Conservation (phyloP, 768 basidiomycete species). For the Brasilioporus rufonigricans region DNA sequence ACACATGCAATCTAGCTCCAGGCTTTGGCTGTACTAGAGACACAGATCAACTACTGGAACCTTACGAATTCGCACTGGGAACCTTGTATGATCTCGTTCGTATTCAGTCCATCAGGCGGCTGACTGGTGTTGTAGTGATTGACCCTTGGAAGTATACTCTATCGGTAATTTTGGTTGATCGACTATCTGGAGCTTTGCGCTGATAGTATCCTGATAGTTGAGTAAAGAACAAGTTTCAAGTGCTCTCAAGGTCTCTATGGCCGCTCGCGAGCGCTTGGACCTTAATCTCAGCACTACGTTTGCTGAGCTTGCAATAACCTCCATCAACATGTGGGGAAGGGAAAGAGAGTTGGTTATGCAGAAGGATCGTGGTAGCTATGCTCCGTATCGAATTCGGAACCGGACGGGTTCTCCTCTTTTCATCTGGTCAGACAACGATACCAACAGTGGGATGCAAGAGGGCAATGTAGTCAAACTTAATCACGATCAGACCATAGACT, state of each 20-base stretch:
- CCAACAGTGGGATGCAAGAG: constrained; percentile 45
- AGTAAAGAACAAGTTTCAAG: constrained; percentile 48
- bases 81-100: constrained; percentile 54
- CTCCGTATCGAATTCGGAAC: constrained; percentile 92
- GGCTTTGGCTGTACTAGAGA: constrained; percentile 77
- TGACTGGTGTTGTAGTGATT: constrained; percentile 55
- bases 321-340: constrained; percentile 67
- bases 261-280: constrained; percentile 82
- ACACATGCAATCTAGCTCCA: constrained; percentile 54
- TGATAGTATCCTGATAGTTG: constrained; percentile 41
- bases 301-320: constrained; percentile 77
- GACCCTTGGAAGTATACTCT: constrained; percentile 93
- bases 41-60: constrained; percentile 94
- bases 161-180: constrained; percentile 42
- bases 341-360: constrained; percentile 71
- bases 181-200: background rate
- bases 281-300: constrained; percentile 90
- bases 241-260: constrained; percentile 57
- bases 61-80: constrained; percentile 98
- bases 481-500: constrained; percentile 78
- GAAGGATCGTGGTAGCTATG: constrained; percentile 81
- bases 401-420: constrained; percentile 83
- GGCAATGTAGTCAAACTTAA: constrained; percentile 56
- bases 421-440: constrained; percentile 82
- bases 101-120: background rate